Evolutionary conservation across 2,329 filamentous ascomycete species (phyloP), one percentile per base, ranked within the genome.

Genomic region (Talaromyces marneffei): DNA sequence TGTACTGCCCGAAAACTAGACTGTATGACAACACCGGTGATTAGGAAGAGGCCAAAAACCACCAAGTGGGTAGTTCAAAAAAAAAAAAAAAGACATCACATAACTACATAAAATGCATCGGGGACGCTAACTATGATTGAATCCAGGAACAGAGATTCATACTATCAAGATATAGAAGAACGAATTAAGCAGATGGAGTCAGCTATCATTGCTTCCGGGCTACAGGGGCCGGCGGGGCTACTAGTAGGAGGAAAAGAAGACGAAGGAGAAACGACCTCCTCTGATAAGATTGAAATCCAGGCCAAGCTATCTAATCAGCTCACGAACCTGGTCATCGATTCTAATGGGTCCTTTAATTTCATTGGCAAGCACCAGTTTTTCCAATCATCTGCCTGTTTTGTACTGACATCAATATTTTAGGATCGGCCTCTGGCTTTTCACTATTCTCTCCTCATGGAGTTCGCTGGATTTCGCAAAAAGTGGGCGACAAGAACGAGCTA

Each of bases 121-220:
- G 10, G 2, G 14, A 25, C 4, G 57, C 48, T 60, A 2, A 60
- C 35, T 4, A 10, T 14, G 10, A 31, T 3, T 14, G 10, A 31
- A 5, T 53, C 20, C 39, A 59, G 57, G 8, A 53, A 53, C n/a
- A 52, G 14, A 52, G 57, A 59, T 2, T 40, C 57, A n/a, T 53
- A 59, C 44, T 40, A 37, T 42, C 57, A 59, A 18, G 18, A 60
- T 18, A 52, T 60, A 35, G 57, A 60, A 44, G 27, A 31, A 16
- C 46, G 57, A n/a, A 60, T 60, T 2, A 60, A 53, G 23, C n/a
- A 23, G 6, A 60, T 60, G 57, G 57, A 60, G 48, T 60, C 57
- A n/a, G 18, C 48, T 42, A 60, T 60, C 6, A 54, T 54, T 54
- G 27, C 57, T 33, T 54, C 57, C 8, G 57, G 57, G 14, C 37